phyloP scores from a whole-genome alignment of 768 basidiomycete species.

The Rhodotorula paludigena region DNA sequence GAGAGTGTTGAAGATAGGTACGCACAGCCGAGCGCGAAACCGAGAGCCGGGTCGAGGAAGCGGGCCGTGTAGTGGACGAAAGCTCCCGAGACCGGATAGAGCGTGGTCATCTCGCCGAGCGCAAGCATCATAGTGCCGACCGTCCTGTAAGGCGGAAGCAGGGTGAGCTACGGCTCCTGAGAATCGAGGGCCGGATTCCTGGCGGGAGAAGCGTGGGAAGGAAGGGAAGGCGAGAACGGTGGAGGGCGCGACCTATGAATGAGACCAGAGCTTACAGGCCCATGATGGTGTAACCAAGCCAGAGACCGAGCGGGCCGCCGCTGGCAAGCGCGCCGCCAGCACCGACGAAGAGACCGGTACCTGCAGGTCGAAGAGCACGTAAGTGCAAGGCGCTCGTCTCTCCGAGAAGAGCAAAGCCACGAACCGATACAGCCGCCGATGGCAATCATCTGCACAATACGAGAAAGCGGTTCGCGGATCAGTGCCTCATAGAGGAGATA shows the following conservation, averaged over 20 bases:
- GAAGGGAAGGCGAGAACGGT: not conserved
- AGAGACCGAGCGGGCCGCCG: constrained; percentile 57
- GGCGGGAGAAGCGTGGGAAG: too few species aligned
- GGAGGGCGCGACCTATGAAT: too few species aligned
- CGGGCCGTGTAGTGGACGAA: constrained; percentile 53
- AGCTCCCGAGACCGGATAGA: constrained; percentile 47
- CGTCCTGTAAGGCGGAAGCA: not conserved
- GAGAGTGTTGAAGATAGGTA: too few species aligned
- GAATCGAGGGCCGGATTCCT: too few species aligned
- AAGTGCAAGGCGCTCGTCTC: not conserved
- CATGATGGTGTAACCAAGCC: constrained; percentile 48
- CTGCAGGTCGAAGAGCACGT: not conserved
- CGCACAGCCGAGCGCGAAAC: constrained; percentile 24
- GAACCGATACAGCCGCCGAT: not conserved
- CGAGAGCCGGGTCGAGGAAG: constrained; percentile 49
- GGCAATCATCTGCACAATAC: not conserved
- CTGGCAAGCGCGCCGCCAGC: constrained; percentile 53
- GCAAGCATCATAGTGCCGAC: constrained; percentile 46
- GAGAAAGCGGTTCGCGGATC: not conserved
- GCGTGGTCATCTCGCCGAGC: constrained; percentile 43
- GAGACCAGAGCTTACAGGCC: not conserved
- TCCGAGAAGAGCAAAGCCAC: not conserved
- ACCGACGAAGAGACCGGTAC: constrained; percentile 54
- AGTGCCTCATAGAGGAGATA: not conserved
- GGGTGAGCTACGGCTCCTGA: too few species aligned